Base-by-base conservation (phyloP, 106 monocot species). In the Agapanthus africanus region DNA sequence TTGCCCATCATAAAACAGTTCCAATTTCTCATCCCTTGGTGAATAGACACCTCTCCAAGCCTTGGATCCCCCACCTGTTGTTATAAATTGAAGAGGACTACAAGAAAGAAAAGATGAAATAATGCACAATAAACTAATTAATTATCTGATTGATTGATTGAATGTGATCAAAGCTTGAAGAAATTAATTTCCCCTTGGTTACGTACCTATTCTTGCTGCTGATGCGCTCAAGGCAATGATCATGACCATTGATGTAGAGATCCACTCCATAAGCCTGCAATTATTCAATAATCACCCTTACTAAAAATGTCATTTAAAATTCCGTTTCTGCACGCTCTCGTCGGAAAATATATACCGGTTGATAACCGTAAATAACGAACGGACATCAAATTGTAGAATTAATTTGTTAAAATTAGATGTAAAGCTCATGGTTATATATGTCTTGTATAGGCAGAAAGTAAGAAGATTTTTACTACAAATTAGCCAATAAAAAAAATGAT, bases 51-150 rank as follows among this genome's bases (percentile, higher is more conserved):
- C 86, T 21, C 86, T 67, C 87, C 87, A 87, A 25, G 87, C 87
- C 70, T 83, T 87, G 7, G 87, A 87, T n/a, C 87, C 82, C 11
- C 74, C 87, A 11, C 87, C 87, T 18, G 77, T 87, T 2, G 87
- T 87, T 65, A 87, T 42, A 65, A 75, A 87, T 27, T 83, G 80
- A 47, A 87, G 60, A 7, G 74, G 75, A 60, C 87, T 87, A 74
- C 68, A 63, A 3, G 4, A 19, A 27, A 4, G 6, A n/a, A 19
- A 37, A 26, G 26, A 32, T 37, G 38, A 15, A n/a, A 18, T 15
- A 9, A 63, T 54, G 2, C 27, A 23, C n/a, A 18, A n/a, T 40
- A 2, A 8, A 6, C 26, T 10, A 22, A 38, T 13, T 49, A 26
- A 18, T 7, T 19, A 63, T n/a, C n/a, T 11, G 23, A 4, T 3